Conservation (phyloP, 2,329 filamentous ascomycete species). For the Cercospora zeae-maydis region DNA sequence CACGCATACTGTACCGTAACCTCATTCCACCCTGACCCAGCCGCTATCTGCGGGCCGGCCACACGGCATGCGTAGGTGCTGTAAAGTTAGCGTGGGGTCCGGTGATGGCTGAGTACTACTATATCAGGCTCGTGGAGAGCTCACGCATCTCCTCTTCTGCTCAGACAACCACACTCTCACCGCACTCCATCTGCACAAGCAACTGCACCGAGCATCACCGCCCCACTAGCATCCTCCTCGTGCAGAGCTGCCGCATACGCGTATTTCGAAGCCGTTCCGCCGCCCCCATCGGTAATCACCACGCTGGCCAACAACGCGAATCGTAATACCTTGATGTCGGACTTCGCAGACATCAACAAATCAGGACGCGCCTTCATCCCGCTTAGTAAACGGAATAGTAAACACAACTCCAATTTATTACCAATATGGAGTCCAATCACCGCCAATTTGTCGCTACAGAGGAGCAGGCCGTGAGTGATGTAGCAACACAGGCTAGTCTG, state of each 20-base stretch:
- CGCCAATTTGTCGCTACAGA: slow-evolving; percentile 32
- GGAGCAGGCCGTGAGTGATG: slow-evolving; percentile 40
- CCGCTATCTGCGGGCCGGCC: slow-evolving; percentile 14
- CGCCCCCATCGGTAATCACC: slow-evolving; percentile 6
- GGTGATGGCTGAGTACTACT: slow-evolving; percentile 2
- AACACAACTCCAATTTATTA: slow-evolving; percentile 32
- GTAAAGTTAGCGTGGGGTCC: slow-evolving; percentile 12
- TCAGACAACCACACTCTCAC: neutral
- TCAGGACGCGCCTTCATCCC: slow-evolving; percentile 48
- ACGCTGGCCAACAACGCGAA: slow-evolving; percentile 12
- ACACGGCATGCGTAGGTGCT: slow-evolving; percentile 6
- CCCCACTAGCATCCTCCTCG: neutral
- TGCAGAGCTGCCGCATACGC: slow-evolving; percentile 19
- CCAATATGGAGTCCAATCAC: slow-evolving; percentile 46
- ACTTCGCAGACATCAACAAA: slow-evolving; percentile 41
- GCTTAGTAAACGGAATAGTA: slow-evolving; percentile 41
- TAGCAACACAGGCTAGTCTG: slow-evolving; percentile 11
- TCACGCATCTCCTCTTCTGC: slow-evolving; percentile 3
- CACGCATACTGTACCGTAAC: neutral
- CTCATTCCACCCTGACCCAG: slow-evolving; percentile 9
- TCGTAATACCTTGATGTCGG: slow-evolving; percentile 33
- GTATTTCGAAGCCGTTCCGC: slow-evolving; percentile 2
- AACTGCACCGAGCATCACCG: neutral
- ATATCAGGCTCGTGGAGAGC: slow-evolving; percentile 13
- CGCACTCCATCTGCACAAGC: neutral